Conservation (phyloP, 202 grass and related monocot genomes). For the Setaria italica region DNA sequence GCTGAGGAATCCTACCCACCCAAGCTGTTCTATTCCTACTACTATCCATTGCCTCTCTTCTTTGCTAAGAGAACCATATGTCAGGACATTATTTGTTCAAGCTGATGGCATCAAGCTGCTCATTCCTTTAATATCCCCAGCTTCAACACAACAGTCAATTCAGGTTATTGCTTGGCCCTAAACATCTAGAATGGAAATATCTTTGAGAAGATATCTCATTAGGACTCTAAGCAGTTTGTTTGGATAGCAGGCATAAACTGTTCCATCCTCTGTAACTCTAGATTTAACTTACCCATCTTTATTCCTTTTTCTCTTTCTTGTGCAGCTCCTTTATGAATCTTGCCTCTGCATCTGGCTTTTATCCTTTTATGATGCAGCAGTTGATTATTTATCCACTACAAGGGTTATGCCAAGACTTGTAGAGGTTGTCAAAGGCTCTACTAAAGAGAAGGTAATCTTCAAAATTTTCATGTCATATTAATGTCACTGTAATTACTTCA, state of each 20-base stretch:
- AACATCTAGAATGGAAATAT: slow-evolving; percentile 37
- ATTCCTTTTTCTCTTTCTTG: slow-evolving; percentile 41
- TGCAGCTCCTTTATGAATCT: slow-evolving; percentile 95
- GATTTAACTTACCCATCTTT: slow-evolving; percentile 36
- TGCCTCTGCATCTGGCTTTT: slow-evolving; percentile 97
- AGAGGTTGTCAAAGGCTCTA: slow-evolving; percentile 94
- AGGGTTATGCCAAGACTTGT: slow-evolving; percentile 83
- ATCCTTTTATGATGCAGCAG: slow-evolving; percentile 88
- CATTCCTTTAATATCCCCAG: slow-evolving; percentile 89
- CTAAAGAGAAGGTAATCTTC: slow-evolving; percentile 84
- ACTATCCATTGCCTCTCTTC: slow-evolving; percentile 74
- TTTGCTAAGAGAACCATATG: slow-evolving; percentile 70
- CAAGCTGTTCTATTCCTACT: slow-evolving; percentile 70
- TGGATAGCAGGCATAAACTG: not conserved
- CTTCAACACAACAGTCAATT: slow-evolving; percentile 92
- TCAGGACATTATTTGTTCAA: slow-evolving; percentile 89
- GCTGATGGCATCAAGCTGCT: slow-evolving; percentile 79
- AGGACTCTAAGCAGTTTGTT: slow-evolving; percentile 5
- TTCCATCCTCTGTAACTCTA: slow-evolving; percentile 25
- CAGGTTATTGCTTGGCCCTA: slow-evolving; percentile 60
- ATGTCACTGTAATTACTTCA: not conserved
- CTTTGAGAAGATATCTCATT: not conserved
- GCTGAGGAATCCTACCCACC: slow-evolving; percentile 84
- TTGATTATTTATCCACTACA: slow-evolving; percentile 91
- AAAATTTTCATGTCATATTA: slow-evolving; percentile 19